Base-by-base conservation (phyloP, 805 yeast species). In the Candida orba region DNA sequence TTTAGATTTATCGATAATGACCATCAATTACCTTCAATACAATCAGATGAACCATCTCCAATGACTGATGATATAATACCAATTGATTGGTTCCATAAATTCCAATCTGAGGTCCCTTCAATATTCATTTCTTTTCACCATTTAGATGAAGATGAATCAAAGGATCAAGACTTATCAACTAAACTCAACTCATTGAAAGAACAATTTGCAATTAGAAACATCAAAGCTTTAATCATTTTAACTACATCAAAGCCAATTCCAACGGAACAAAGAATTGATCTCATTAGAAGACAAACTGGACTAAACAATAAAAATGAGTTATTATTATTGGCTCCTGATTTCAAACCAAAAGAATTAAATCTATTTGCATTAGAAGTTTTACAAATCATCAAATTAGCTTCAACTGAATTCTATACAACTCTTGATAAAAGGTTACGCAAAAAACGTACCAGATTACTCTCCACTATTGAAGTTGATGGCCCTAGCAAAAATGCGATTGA, bases 1-100 rank as follows among this genome's bases (percentile, higher is more conserved):
- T 53, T 69, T 48, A 58, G 57, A 34, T 64, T 62, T 41, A 62
- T 64, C 15, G 65, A 60, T 1, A 42, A 54, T 12, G 47, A 47
- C 1, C 57, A 52, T 24, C 30, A 40, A 10, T 39, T 67, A 9
- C 29, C 29, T 27, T 5, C 29, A 8, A 15, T 43, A 15, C 27
- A 37, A 14, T 25, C 35, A 10, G 37, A 23, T 8, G 47, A 45
- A 14, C 46, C 38, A 1, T 47, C 51, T 2, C 64, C 72, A 1
- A 51, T 67, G 39, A 65, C 69, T 39, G 62, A 64, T n/a, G 60
- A 61, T 4, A 52, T 57, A 1, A 44, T 69, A 48, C 73, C 76
- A 1, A 61, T 56, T 1, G 62, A 72, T 23, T 81, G 86, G 87
- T 46, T 78, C 13, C 65, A 68, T 31, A 79, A 77, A 52, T 76